Evolutionary conservation across 768 basidiomycete genomes (phyloP).

Genomic region (Hericium rajendrae): DNA sequence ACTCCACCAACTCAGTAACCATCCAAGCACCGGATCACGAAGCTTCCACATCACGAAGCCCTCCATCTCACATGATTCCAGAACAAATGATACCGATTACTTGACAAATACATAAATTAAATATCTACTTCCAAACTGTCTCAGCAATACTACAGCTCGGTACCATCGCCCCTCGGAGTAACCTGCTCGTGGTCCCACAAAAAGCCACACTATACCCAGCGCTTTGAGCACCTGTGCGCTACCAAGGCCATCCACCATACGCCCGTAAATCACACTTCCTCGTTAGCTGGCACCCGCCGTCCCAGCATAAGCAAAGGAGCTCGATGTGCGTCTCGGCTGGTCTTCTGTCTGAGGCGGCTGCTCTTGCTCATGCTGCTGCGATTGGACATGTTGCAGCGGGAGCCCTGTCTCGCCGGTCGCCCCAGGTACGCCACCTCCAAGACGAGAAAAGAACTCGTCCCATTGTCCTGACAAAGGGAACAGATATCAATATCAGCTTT

Average conservation of each 20-base stretch:
- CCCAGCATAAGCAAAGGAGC: neutral
- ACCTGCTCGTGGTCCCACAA: too few species aligned
- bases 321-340: neutral
- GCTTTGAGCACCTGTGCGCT: too few species aligned
- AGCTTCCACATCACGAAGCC: too few species aligned
- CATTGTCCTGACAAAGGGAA: constrained; percentile 50
- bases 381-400: neutral
- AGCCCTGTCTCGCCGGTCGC: neutral
- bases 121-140: neutral
- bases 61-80: too few species aligned
- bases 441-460: constrained; percentile 69
- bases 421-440: constrained; percentile 2
- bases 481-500: neutral
- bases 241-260: too few species aligned
- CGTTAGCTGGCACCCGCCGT: neutral
- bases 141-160: neutral
- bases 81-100: too few species aligned
- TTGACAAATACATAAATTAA: neutral
- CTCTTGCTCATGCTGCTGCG: neutral
- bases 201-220: too few species aligned
- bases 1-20: too few species aligned
- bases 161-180: too few species aligned
- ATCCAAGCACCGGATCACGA: too few species aligned
- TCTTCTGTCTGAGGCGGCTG: neutral
- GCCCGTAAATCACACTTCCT: too few species aligned